phyloP scores from a whole-genome alignment of 2,329 filamentous ascomycete genomes.

The Trematosphaeria pertusa region DNA sequence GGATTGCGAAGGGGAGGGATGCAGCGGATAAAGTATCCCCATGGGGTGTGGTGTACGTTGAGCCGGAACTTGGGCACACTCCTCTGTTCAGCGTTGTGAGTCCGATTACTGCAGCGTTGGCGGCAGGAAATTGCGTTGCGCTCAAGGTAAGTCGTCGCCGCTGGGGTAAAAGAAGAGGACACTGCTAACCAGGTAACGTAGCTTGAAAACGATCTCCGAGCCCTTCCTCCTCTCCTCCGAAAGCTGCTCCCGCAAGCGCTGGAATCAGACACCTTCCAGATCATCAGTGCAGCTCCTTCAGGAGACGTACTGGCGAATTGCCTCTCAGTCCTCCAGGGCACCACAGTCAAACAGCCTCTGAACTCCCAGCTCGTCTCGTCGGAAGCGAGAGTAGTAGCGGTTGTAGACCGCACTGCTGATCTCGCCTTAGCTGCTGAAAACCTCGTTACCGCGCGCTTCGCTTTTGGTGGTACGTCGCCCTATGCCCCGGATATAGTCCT shows the following conservation, averaged over 20 bases:
- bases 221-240: conserved; percentile 46
- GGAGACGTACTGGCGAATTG: conserved; percentile 29
- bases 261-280: conserved; percentile 58
- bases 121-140: conserved; percentile 60
- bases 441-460: conserved; percentile 62
- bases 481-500: conserved; percentile 69
- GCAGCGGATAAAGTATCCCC: conserved; percentile 42
- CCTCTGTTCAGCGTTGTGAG: conserved; percentile 56
- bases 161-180: no score
- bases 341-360: conserved; percentile 12
- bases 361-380: conserved; percentile 46
- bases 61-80: conserved; percentile 54
- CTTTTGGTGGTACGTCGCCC: conserved; percentile 62
- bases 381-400: conserved; percentile 54
- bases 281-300: conserved; percentile 46
- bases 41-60: conserved; percentile 57
- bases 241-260: conserved; percentile 50
- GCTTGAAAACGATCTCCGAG: conserved; percentile 51
- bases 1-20: conserved; percentile 50
- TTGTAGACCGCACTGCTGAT: conserved; percentile 68
- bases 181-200: conserved; percentile 19
- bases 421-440: conserved; percentile 60
- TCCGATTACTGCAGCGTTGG: conserved; percentile 56
- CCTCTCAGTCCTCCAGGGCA: conserved; percentile 45
- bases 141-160: conserved; percentile 55